Conservation (phyloP, 176 grass and related monocot species). For the Cocos nucifera region DNA sequence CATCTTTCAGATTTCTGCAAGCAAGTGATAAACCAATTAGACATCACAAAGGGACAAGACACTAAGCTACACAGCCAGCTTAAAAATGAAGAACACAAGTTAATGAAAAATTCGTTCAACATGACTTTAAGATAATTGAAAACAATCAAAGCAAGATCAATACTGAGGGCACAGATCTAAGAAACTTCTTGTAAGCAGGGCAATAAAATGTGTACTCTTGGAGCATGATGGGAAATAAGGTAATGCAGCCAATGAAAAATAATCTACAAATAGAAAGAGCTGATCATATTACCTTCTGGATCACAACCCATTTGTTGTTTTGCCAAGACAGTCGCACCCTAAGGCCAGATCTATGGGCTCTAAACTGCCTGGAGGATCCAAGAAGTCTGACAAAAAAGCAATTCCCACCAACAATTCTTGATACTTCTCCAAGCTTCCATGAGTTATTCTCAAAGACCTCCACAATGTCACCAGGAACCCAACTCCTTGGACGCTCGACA, state of each 20-base stretch:
- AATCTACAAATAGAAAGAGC: no score
- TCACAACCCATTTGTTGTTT: conserved; percentile 27
- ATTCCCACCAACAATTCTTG: not conserved
- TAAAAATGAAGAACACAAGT: no score
- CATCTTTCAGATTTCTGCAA: conserved; percentile 9
- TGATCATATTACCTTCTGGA: conserved; percentile 32
- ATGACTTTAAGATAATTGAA: no score
- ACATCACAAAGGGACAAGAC: not conserved
- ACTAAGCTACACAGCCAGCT: not conserved
- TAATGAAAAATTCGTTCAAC: no score
- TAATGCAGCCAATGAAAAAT: no score
- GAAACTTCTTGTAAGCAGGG: no score
- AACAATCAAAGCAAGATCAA: no score
- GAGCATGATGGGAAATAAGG: no score
- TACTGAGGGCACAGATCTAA: no score
- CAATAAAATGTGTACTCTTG: no score
- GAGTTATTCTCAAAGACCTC: conserved; percentile 35
- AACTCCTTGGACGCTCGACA: conserved; percentile 12
- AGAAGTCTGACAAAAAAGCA: conserved; percentile 33
- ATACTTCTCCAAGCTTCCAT: conserved; percentile 43
- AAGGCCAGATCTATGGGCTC: conserved; percentile 1
- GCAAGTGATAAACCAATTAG: no score
- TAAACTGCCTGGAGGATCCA: conserved; percentile 13
- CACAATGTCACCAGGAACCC: conserved; percentile 34
- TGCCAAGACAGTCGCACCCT: conserved; percentile 11